Base-by-base conservation (phyloP, 176 grass and related monocot species). In the Carex cristatella region DNA sequence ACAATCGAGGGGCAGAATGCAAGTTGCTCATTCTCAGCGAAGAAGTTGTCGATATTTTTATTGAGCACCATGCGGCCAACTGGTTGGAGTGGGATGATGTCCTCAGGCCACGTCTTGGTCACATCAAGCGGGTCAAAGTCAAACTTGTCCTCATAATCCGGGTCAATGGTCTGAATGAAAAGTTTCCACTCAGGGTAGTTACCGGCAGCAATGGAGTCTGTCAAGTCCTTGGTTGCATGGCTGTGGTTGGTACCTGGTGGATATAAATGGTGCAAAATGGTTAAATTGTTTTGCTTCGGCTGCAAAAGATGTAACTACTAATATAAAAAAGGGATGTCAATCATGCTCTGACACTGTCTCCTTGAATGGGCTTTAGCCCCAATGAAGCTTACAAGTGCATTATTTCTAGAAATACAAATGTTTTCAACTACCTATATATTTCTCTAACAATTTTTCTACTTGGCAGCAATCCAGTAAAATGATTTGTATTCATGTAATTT, bases 71-170 rank as follows among this genome's bases (percentile, higher is more conserved):
- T 85, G 10, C 95, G 33, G 0, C 95, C 95, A 61, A 95, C 95
- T 5, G 95, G 93, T 88, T 95, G 95, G 78, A 98, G 86, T 79
- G 95, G 95, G 54, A 98, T 65, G 57, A 93, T 42, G 63, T 98
- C 93, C 79, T 98, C 95, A 1, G 95, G 91, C 95, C 95, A 98
- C n/a, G 93, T 95, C 91, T 95, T 98, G 80, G 95, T 98, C 9
- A 98, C 93, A 88, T 98, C 95, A 12, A 98, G 93, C 57, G 95
- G 95, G 83, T 95, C 95, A 67, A 98, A 95, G 81, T 98, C 95
- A 83, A 93, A 86, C 0, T 80, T 57, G 32, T 90, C 88, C 84
- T 98, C 95, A 14, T 90, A 74, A 48, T 89, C 90, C 4, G 95
- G 95, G 81, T 93, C 91, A 13, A 98, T 93, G 69, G 81, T 94